A percentile compares a stretch with the other conserved stretches of the same genome.
phyloP scores from a whole-genome alignment of 257 asterid genomes.

The Scutellaria galericulata region DNA sequence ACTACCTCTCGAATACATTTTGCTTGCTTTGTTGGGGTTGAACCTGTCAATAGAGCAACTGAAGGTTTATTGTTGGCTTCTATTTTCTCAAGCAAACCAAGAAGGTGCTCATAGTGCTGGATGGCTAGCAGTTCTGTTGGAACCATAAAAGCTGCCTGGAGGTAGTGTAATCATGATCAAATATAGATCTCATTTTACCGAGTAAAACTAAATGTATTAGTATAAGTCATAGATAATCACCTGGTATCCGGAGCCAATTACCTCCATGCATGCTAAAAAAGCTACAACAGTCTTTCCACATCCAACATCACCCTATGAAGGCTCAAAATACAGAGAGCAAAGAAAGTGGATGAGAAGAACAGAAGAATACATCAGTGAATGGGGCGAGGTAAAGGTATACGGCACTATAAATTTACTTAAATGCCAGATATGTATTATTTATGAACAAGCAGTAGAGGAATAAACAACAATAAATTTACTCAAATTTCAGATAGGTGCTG shows the following conservation, averaged over 20 bases:
- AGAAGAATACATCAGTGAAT: slow-evolving; percentile 6
- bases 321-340: slow-evolving; percentile 7
- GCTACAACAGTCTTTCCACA: slow-evolving; percentile 98
- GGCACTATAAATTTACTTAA: background rate
- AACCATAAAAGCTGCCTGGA: slow-evolving; percentile 98
- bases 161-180: slow-evolving; percentile 33
- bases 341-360: slow-evolving; percentile 13
- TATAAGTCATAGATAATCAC: slow-evolving; percentile 37
- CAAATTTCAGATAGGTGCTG: background rate
- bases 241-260: slow-evolving; percentile 87
- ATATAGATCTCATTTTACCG: background rate
- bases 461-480: background rate
- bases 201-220: slow-evolving; percentile 1
- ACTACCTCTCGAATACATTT: slow-evolving; percentile 70
- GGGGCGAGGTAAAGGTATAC: background rate
- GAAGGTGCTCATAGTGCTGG: slow-evolving; percentile 89
- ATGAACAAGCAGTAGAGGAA: background rate
- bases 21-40: slow-evolving; percentile 81
- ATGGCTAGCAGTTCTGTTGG: slow-evolving; percentile 96
- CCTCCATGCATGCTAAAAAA: slow-evolving; percentile 96
- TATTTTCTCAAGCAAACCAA: slow-evolving; percentile 65
- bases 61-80: slow-evolving; percentile 56
- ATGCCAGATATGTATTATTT: background rate
- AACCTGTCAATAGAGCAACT: slow-evolving; percentile 86
- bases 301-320: slow-evolving; percentile 90